Conservation (phyloP, 225 moss, liverwort and hornwort species). For the Marchantia polymorpha region DNA sequence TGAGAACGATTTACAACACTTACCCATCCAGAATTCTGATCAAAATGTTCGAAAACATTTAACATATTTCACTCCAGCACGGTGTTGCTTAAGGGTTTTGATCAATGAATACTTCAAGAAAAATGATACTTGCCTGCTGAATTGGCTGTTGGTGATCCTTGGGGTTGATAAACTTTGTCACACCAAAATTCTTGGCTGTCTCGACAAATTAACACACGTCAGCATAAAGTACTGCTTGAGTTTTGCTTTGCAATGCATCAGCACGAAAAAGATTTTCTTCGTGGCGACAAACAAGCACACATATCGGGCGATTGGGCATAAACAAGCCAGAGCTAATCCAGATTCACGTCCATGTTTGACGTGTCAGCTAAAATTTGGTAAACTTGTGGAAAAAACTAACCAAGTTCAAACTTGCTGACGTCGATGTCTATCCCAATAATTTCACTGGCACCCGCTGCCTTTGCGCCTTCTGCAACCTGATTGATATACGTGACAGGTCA, state of each 20-base stretch:
- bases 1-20: background rate
- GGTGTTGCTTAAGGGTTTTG: background rate
- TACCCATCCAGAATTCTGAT: background rate
- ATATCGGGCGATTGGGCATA: background rate
- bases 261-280: background rate
- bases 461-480: slow-evolving; percentile 90
- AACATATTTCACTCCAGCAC: background rate
- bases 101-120: no score
- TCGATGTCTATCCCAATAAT: slow-evolving; percentile 83
- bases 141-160: slow-evolving; percentile 76
- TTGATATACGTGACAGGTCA: background rate
- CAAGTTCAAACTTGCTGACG: slow-evolving; percentile 55
- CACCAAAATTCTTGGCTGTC: slow-evolving; percentile 67
- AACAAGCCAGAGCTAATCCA: background rate
- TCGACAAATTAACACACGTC: background rate
- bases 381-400: slow-evolving; percentile 35
- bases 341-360: background rate
- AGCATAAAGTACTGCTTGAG: background rate
- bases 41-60: no score
- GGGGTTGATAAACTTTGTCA: slow-evolving; percentile 74
- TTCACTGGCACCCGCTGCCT: slow-evolving; percentile 74
- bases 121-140: slow-evolving; percentile 59
- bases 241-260: background rate
- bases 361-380: background rate
- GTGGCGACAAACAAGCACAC: background rate